These are phyloP conservation scores for Wickerhamomyces alni DNA, from an alignment of 805 yeast species.

Conservation along the genomic window DNA sequence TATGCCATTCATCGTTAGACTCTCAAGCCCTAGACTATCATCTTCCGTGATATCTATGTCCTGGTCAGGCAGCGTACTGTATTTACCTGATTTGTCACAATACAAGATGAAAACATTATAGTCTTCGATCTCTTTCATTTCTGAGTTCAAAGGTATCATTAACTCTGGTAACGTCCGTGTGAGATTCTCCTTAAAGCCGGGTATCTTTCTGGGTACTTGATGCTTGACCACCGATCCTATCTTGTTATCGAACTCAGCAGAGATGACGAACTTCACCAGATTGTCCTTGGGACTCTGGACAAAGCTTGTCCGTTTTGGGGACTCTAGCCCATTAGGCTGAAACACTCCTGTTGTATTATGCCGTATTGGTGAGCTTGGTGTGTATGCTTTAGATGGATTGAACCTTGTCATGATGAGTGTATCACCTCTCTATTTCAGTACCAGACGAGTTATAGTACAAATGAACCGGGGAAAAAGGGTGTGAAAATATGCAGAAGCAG, in stretches of 20 bases:
- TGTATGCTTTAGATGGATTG: neutral
- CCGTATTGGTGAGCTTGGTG: neutral
- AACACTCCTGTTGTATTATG: neutral
- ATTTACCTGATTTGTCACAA: conserved; percentile 25
- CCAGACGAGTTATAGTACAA: too few relatives aligned
- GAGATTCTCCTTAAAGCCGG: conserved; percentile 30
- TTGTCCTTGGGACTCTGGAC: neutral
- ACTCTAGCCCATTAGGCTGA: too few relatives aligned
- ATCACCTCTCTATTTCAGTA: too few relatives aligned
- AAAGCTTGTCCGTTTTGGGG: too few relatives aligned
- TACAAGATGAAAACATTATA: conserved; percentile 51
- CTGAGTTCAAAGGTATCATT: conserved; percentile 58
- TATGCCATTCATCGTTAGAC: conserved; percentile 10
- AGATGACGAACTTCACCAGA: conserved; percentile 50
- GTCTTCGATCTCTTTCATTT: conserved; percentile 48
- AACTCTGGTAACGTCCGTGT: conserved; percentile 40
- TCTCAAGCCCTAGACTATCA: conserved; percentile 7
- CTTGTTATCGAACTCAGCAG: conserved; percentile 77
- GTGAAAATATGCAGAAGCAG: too few relatives aligned
- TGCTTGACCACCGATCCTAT: conserved; percentile 62
- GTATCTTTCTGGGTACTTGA: conserved; percentile 47
- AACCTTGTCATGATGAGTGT: neutral
- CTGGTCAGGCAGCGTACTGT: conserved; percentile 15
- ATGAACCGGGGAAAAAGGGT: too few relatives aligned
- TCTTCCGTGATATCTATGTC: conserved; percentile 14